Conservation (phyloP, 2,329 filamentous ascomycete genomes). For the Alternaria angustiovoidea region DNA sequence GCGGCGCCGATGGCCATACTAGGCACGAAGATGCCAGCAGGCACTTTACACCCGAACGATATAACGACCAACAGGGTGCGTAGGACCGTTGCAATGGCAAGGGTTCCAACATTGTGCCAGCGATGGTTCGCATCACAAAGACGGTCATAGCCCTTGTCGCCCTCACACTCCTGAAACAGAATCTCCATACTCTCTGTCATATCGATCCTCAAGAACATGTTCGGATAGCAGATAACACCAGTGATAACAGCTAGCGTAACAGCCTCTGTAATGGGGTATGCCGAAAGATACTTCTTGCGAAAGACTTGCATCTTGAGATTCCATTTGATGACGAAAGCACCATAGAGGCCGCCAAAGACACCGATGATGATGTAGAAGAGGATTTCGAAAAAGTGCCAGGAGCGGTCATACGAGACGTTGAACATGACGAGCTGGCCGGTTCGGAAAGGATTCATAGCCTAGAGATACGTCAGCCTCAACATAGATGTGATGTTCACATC, state of each 20-base stretch:
- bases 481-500: too few relatives aligned
- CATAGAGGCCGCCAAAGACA: slow-evolving; percentile 92
- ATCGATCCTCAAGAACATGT: slow-evolving; percentile 92
- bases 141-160: slow-evolving; percentile 84
- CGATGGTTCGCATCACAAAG: slow-evolving; percentile 84
- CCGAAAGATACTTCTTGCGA: slow-evolving; percentile 86
- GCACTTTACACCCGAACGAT: slow-evolving; percentile 97
- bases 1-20: slow-evolving; percentile 97
- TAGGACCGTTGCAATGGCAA: slow-evolving; percentile 80
- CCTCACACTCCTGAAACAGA: slow-evolving; percentile 91
- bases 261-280: slow-evolving; percentile 86
- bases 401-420: slow-evolving; percentile 91
- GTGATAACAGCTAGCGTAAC: slow-evolving; percentile 83
- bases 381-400: slow-evolving; percentile 97
- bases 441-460: slow-evolving; percentile 95
- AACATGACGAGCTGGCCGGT: slow-evolving; percentile 99
- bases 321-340: slow-evolving; percentile 97
- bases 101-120: slow-evolving; percentile 78
- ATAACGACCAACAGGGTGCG: slow-evolving; percentile 88
- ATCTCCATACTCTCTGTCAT: slow-evolving; percentile 99
- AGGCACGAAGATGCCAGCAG: slow-evolving; percentile 96
- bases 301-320: slow-evolving; percentile 91
- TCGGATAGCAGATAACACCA: slow-evolving; percentile 94
- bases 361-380: slow-evolving; percentile 92
- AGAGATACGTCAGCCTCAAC: not conserved